Base-by-base conservation (phyloP, 2,329 filamentous ascomycete species). In the Pestalotiopsis sp. region DNA sequence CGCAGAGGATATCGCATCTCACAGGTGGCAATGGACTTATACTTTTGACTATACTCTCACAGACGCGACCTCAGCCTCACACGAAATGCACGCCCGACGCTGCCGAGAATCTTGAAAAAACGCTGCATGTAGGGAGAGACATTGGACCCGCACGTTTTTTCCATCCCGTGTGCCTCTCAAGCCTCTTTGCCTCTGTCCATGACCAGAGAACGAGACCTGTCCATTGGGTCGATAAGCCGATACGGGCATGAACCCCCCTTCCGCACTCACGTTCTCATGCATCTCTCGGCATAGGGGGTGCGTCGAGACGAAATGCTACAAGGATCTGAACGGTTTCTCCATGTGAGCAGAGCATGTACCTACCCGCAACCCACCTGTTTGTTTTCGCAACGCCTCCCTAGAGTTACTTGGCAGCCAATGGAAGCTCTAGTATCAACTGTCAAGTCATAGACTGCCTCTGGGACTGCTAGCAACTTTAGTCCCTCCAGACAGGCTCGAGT, bases 401-500 rank as follows among this genome's bases (percentile, higher is more conserved):
- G n/a, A 36, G 31, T 36, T 36, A 36, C 31, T 36, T 36, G 31
- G 31, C 31, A 7, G 7, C 31, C 31, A 36, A 36, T 36, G 31
- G 31, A 7, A 36, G 31, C 31, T 20, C 14, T 20, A 20, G 45
- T 20, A 20, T 20, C 45, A 52, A 52, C 4, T 52, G 45, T n/a
- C 45, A 52, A 52, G 17, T 52, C 45, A 52, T 52, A 20, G 9
- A 52, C 14, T 36, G 31, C 31, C 31, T n/a, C 17, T 23, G n/a
- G 31, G 31, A 36, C 31, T 36, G 31, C 31, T 36, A 36, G 31
- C 31, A 36, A 36, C 31, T 36, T 27, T 59, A 59, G 23, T 36
- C 57, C 57, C 57, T 59, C 23, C 57, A 59, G 27, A 59, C 57
- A 62, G 11, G 38, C 59, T 62, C 31, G 31, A 62, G 59, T 62